Conservation (phyloP, 2,329 filamentous ascomycete species). For the Trichoderma asperellum region DNA sequence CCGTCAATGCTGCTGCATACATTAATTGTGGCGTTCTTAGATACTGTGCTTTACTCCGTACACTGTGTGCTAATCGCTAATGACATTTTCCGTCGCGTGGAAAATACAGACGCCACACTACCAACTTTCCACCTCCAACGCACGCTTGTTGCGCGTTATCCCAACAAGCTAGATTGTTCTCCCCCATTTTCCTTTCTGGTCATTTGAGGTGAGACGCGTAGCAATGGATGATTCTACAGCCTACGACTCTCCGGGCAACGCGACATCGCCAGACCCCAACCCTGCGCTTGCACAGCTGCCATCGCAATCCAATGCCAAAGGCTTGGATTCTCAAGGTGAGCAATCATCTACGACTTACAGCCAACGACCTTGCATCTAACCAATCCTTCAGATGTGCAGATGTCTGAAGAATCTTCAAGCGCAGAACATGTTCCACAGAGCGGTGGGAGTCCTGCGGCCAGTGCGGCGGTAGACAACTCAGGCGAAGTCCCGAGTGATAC, state of each 20-base stretch:
- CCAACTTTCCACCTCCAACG: slow-evolving; percentile 20
- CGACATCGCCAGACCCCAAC: slow-evolving; percentile 60
- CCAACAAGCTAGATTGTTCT: background rate
- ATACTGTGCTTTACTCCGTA: background rate
- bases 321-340: slow-evolving; percentile 53
- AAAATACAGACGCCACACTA: slow-evolving; percentile 16
- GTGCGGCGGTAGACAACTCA: slow-evolving; percentile 61
- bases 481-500: slow-evolving; percentile 70
- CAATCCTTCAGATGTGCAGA: slow-evolving; percentile 60
- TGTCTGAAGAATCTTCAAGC: slow-evolving; percentile 56
- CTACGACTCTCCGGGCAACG: slow-evolving; percentile 62
- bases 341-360: background rate
- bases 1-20: no score
- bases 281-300: slow-evolving; percentile 60
- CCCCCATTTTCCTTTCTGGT: background rate
- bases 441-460: slow-evolving; percentile 61
- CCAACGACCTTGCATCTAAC: background rate
- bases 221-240: slow-evolving; percentile 62
- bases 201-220: slow-evolving; percentile 20
- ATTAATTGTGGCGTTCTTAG: background rate
- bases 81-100: slow-evolving; percentile 19
- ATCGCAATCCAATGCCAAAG: slow-evolving; percentile 50
- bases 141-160: slow-evolving; percentile 21
- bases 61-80: background rate
- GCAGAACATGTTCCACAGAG: slow-evolving; percentile 63